Base-by-base conservation (phyloP, 1,284 basidiomycete genomes). In the Leccinum fallax region DNA sequence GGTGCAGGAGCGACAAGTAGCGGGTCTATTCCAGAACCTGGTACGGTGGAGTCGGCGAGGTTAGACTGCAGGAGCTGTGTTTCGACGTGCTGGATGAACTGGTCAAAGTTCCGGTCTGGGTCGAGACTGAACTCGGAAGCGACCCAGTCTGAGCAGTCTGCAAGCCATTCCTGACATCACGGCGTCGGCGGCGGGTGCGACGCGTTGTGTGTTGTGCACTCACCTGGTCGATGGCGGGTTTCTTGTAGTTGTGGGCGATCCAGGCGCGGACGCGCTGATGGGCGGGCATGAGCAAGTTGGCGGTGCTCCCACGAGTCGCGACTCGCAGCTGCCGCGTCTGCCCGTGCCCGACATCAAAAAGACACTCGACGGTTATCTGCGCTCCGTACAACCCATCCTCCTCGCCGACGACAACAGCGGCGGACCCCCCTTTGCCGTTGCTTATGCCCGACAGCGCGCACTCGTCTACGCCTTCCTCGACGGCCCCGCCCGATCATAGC, bases 301-400 rank as follows among this genome's bases (percentile, higher is more conserved):
- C 38, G 16, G 38, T 9, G 16, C 32, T 43, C 40, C n/a, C 40
- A 43, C 40, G 21, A 24, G 21, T 24, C 21, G 21, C 21, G 21
- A 24, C 21, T 24, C 21, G 21, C 21, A 26, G 48, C 48, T 65
- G 61, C 61, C 92, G 7, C 87, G 94, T 62, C 3, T 26, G 24
- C 24, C 24, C 24, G 84, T 98, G 1, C 96, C 95, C 16, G 82
- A 87, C 60, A 82, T 98, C 2, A 83, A 85, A 52, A 82, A 87
- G 72, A 93, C 93, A 0, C 80, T 98, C 38, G 84, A 92, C 66
- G 24, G 24, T 26, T 26, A 26, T 1, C 24, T 26, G 24, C 4
- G 24, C 24, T 26, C 24, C 24, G 24, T 26, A 30, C 28, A 30
- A 2, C 28, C 28, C 28, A 30, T 30, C 28, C 77, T 96, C 15